phyloP scores from a whole-genome alignment of 306 rosid species.

The Phaseolus lunatus region DNA sequence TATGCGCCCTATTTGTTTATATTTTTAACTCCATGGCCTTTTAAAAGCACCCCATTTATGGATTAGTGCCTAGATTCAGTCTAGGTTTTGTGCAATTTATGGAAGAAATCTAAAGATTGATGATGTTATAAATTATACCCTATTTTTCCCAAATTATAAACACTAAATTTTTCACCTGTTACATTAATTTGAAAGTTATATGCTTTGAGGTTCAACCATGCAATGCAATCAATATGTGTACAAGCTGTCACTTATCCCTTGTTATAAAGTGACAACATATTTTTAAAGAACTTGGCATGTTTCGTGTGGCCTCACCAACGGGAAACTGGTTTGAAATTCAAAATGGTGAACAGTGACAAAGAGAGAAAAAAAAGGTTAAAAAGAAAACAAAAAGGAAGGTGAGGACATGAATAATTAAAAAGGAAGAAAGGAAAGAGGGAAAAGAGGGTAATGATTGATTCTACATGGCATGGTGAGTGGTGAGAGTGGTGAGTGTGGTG shows the following conservation, averaged over 20 bases:
- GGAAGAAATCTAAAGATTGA: not conserved
- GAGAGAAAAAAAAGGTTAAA: not conserved
- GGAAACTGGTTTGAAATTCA: constrained; percentile 49
- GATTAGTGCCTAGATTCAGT: not conserved
- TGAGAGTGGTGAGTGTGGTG: constrained; percentile 35
- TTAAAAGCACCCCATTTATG: constrained; percentile 22
- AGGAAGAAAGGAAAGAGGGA: constrained; percentile 19
- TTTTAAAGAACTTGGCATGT: constrained; percentile 35
- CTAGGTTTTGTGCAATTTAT: not conserved
- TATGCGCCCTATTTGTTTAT: constrained; percentile 19
- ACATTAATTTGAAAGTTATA: constrained; percentile 26
- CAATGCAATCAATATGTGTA: not conserved
- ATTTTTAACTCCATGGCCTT: constrained; percentile 13
- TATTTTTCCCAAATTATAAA: not conserved
- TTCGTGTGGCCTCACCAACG: constrained; percentile 47
- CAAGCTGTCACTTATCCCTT: constrained; percentile 27
- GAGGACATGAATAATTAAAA: constrained; percentile 46
- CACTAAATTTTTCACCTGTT: not conserved
- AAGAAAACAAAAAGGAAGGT: constrained; percentile 28
- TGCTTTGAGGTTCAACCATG: constrained; percentile 28
- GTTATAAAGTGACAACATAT: constrained; percentile 22
- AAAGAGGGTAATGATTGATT: constrained; percentile 54
- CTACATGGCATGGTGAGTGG: constrained; percentile 37
- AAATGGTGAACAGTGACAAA: constrained; percentile 5
- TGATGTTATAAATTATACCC: not conserved